Evolutionary conservation across 306 rosid genomes (phyloP).

Genomic region (Cucurbita pepo): DNA sequence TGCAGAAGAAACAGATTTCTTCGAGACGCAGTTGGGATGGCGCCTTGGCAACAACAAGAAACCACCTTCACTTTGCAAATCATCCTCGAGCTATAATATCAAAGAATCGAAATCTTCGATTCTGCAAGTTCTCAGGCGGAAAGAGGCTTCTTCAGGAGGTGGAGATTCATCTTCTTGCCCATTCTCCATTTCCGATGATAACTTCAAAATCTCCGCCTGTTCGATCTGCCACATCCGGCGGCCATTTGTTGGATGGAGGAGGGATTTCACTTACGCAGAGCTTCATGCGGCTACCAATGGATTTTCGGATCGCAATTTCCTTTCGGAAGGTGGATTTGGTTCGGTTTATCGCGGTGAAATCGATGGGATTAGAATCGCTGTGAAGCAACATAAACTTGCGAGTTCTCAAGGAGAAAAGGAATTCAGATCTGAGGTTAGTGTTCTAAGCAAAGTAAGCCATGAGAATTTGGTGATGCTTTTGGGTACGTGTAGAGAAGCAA

Average conservation of each 20-base stretch:
- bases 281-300: constrained; percentile 39
- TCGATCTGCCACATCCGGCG: constrained; percentile 43
- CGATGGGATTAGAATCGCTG: constrained; percentile 49
- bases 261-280: constrained; percentile 50
- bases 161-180: not conserved
- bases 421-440: constrained; percentile 57
- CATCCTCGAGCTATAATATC: not conserved
- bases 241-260: constrained; percentile 33
- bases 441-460: constrained; percentile 69
- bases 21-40: not conserved
- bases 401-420: constrained; percentile 78
- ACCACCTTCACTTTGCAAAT: not conserved
- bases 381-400: constrained; percentile 53
- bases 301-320: constrained; percentile 35
- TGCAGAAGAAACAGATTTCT: not conserved
- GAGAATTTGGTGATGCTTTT: constrained; percentile 63
- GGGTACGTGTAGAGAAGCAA: constrained; percentile 69
- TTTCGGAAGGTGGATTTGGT: constrained; percentile 91
- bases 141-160: not conserved
- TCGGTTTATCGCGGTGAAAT: constrained; percentile 45
- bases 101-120: not conserved
- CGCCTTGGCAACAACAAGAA: not conserved
- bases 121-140: not conserved
- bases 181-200: constrained; percentile 22
- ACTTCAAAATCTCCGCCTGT: constrained; percentile 24